These are phyloP conservation scores for Phytophthora ohioensis DNA, from an alignment of 352 stramenopile genomes.

Conservation along the genomic window DNA sequence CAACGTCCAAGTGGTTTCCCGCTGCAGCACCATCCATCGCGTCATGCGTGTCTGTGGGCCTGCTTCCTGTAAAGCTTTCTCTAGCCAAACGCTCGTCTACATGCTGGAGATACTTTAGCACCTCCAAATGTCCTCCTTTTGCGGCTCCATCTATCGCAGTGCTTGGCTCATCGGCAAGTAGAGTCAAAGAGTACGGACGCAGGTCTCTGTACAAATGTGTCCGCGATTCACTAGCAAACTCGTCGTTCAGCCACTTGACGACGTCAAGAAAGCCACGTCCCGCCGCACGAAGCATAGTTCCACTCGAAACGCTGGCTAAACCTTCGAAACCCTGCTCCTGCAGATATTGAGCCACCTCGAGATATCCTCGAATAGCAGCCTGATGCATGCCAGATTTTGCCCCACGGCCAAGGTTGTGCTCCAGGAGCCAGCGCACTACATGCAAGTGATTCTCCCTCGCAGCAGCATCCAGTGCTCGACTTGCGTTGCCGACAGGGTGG, in stretches of 20 bases:
- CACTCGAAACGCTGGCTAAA: slow-evolving; percentile 28
- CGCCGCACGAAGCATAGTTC: slow-evolving; percentile 43
- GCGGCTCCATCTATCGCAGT: slow-evolving; percentile 43
- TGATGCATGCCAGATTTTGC: slow-evolving; percentile 41
- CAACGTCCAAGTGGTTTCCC: slow-evolving; percentile 32
- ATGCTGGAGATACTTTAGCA: slow-evolving; percentile 34
- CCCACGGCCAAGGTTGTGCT: slow-evolving; percentile 38
- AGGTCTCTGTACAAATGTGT: slow-evolving; percentile 35
- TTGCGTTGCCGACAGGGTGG: slow-evolving; percentile 42
- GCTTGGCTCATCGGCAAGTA: slow-evolving; percentile 32
- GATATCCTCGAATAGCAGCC: slow-evolving; percentile 36
- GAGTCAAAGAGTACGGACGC: slow-evolving; percentile 31
- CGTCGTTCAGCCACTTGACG: slow-evolving; percentile 38
- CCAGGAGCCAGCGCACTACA: slow-evolving; percentile 34
- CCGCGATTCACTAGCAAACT: slow-evolving; percentile 21
- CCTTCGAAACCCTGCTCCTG: slow-evolving; percentile 33
- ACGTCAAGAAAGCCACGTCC: slow-evolving; percentile 39
- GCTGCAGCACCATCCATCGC: slow-evolving; percentile 43
- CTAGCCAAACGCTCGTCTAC: slow-evolving; percentile 20
- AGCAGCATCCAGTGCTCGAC: slow-evolving; percentile 39
- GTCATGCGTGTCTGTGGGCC: slow-evolving; percentile 27
- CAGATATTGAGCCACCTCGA: slow-evolving; percentile 35
- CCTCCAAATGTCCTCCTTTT: slow-evolving; percentile 32
- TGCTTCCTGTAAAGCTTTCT: slow-evolving; percentile 9
- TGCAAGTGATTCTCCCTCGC: slow-evolving; percentile 32